Conservation (phyloP, 1,284 basidiomycete species). For the Tausonia pullulans region DNA sequence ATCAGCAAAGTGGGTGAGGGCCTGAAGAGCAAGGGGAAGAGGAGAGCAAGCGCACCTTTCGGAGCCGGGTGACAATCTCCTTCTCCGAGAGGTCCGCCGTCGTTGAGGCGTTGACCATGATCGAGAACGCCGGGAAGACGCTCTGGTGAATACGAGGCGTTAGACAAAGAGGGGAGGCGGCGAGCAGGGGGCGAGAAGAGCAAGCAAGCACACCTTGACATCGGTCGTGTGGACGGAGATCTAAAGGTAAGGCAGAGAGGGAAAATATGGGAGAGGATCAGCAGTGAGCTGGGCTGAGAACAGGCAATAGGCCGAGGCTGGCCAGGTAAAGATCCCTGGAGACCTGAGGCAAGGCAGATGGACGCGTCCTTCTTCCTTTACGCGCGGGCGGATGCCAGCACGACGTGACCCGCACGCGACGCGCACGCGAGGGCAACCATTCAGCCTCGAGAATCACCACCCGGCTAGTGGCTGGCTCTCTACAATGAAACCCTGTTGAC, state of each 20-base stretch:
- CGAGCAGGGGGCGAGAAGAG: too few species aligned
- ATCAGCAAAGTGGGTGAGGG: too few species aligned
- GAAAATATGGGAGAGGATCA: too few species aligned
- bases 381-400: too few species aligned
- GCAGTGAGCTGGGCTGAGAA: neutral
- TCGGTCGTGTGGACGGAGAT: conserved; percentile 78
- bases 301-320: neutral
- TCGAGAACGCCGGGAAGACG: conserved; percentile 63
- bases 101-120: conserved; percentile 71
- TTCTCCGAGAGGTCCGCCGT: conserved; percentile 68
- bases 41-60: conserved; percentile 1
- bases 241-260: conserved; percentile 34
- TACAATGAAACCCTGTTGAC: neutral
- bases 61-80: conserved; percentile 10
- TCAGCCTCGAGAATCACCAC: too few species aligned
- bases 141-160: conserved; percentile 12
- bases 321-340: too few species aligned
- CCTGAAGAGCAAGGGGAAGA: too few species aligned
- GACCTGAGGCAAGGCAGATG: neutral
- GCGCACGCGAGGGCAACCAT: too few species aligned
- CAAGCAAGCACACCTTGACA: conserved; percentile 46
- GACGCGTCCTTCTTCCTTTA: neutral
- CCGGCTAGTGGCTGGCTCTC: neutral
- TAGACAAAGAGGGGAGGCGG: too few species aligned
- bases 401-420: too few species aligned